A percentile compares a stretch with the other conserved stretches of the same genome.
Conservation (phyloP, 1,139 yeast genomes). For the Scheffersomyces stambukii region DNA sequence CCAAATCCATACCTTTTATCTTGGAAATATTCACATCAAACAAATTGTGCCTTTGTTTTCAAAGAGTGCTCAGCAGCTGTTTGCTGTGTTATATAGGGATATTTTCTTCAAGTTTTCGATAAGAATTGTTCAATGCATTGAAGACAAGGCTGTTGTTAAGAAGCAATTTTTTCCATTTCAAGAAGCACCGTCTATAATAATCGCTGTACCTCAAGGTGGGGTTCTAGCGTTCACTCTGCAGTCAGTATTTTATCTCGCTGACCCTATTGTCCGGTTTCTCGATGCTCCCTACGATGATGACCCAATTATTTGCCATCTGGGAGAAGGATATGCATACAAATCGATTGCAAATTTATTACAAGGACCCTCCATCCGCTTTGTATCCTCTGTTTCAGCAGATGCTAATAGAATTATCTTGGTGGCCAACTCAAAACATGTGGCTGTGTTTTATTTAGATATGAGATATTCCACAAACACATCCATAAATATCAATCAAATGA, state of each 20-base stretch:
- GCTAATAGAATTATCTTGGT: too few relatives aligned
- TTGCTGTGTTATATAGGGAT: conserved; percentile 36
- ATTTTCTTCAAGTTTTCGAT: too few relatives aligned
- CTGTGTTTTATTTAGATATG: conserved; percentile 18
- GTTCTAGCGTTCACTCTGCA: conserved; percentile 26
- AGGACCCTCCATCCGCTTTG: too few relatives aligned
- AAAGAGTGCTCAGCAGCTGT: conserved; percentile 4
- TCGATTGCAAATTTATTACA: too few relatives aligned
- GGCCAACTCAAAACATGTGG: too few relatives aligned
- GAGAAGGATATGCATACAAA: too few relatives aligned
- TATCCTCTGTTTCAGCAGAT: too few relatives aligned
- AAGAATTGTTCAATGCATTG: too few relatives aligned
- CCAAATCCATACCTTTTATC: conserved; percentile 13
- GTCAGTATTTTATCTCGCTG: too few relatives aligned
- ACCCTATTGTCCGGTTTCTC: too few relatives aligned
- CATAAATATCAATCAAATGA: conserved; percentile 16
- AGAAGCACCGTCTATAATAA: conserved; percentile 27
- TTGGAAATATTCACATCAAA: conserved; percentile 29
- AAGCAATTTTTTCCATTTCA: conserved; percentile 33
- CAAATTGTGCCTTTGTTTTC: conserved; percentile 19
- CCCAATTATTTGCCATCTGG: too few relatives aligned
- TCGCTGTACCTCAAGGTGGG: conserved; percentile 26
- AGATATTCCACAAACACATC: conserved; percentile 3
- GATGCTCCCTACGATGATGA: too few relatives aligned
- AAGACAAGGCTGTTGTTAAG: conserved; percentile 12